phyloP scores from a whole-genome alignment of 805 yeast species.

The Teunomyces stri region DNA sequence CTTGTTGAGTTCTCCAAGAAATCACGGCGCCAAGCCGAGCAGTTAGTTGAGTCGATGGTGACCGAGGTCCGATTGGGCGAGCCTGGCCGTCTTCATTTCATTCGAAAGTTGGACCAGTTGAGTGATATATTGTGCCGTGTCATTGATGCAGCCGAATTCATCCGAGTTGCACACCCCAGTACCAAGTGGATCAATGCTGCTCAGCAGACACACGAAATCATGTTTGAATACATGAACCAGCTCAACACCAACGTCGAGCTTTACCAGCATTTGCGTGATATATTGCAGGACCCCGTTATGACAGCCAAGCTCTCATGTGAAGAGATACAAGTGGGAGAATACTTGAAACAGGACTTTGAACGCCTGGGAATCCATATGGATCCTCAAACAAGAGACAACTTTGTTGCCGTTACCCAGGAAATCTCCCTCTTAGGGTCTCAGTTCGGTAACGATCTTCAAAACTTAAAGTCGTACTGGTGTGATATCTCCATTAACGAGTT shows the following conservation, averaged over 20 bases:
- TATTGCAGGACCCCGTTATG: conserved; percentile 43
- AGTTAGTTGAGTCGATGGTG: conserved; percentile 56
- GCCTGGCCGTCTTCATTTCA: conserved; percentile 44
- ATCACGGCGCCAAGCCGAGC: conserved; percentile 65
- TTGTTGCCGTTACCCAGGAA: conserved; percentile 74
- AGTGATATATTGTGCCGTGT: conserved; percentile 90
- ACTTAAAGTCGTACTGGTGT: conserved; percentile 36
- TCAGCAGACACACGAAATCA: conserved; percentile 78
- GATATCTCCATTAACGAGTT: conserved; percentile 29
- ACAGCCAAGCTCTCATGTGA: conserved; percentile 53
- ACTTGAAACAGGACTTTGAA: conserved; percentile 80
- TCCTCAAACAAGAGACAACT: conserved; percentile 58
- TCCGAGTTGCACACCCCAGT: conserved; percentile 84
- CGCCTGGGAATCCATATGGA: conserved; percentile 87
- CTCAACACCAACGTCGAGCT: conserved; percentile 80
- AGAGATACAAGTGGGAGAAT: conserved; percentile 78
- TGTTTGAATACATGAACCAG: conserved; percentile 92
- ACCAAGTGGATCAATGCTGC: conserved; percentile 71
- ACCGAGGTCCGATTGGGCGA: conserved; percentile 34
- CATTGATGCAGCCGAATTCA: conserved; percentile 90
- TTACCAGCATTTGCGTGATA: conserved; percentile 56
- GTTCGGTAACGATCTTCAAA: conserved; percentile 53
- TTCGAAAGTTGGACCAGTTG: conserved; percentile 72
- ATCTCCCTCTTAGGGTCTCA: conserved; percentile 81
- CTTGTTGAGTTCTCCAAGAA: conserved; percentile 61